A percentile compares a stretch with the other conserved stretches of the same genome.
These are phyloP conservation scores for Fraxinus anomala DNA, from an alignment of 257 asterid species.

Conservation along the genomic window DNA sequence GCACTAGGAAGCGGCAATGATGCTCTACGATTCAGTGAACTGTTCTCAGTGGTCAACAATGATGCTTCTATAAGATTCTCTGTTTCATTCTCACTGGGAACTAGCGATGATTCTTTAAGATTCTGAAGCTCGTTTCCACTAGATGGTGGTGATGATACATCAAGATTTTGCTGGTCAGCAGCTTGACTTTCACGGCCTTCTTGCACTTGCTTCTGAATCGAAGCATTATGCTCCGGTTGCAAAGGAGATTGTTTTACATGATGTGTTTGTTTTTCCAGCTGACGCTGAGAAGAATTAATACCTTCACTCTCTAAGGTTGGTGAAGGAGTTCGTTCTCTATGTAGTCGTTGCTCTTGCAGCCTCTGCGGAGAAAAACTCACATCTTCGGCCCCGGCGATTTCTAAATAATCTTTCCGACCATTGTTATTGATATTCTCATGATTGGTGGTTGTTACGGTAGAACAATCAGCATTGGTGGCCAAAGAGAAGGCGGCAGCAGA, in stretches of 20 bases:
- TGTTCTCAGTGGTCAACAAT: not conserved
- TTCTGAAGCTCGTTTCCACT: constrained; percentile 14
- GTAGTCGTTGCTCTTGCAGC: constrained; percentile 10
- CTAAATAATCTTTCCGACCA: not conserved
- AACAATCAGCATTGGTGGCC: constrained; percentile 18
- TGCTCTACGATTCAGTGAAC: constrained; percentile 11
- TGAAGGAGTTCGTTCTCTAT: constrained; percentile 24
- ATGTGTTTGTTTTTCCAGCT: not conserved
- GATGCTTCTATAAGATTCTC: constrained; percentile 3
- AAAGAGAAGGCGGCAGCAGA: constrained; percentile 20
- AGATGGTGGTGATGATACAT: not conserved
- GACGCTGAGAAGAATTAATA: constrained; percentile 16
- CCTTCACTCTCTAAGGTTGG: constrained; percentile 4
- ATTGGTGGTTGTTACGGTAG: constrained; percentile 9
- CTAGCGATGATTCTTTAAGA: constrained; percentile 5
- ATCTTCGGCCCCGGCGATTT: constrained; percentile 20
- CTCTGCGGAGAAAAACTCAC: constrained; percentile 17
- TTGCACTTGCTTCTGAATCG: not conserved
- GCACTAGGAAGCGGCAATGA: constrained; percentile 22
- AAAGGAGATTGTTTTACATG: not conserved
- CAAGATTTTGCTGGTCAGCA: constrained; percentile 14
- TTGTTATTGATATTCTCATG: not conserved
- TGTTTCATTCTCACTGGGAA: constrained; percentile 2
- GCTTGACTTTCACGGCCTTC: constrained; percentile 16
- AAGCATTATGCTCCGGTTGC: constrained; percentile 11